Conservation (phyloP, 1,284 basidiomycete genomes). For the Cutaneotrichosporon sp. region DNA sequence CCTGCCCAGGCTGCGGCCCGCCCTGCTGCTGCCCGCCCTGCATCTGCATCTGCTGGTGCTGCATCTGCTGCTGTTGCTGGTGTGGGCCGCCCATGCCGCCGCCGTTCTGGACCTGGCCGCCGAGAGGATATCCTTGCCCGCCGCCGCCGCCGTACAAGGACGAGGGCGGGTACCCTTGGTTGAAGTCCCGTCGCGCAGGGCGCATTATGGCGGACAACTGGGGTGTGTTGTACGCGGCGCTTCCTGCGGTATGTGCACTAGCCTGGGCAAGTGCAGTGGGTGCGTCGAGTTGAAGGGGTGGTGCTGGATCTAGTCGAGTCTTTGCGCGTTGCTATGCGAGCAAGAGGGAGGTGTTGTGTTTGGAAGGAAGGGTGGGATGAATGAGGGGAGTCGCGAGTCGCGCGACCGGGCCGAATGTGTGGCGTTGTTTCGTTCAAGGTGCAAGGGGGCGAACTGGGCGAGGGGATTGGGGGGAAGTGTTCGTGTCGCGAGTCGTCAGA, state of each 20-base stretch:
- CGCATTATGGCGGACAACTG: slow-evolving; percentile 17
- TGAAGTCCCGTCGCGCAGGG: slow-evolving; percentile 17
- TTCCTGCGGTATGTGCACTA: slow-evolving; percentile 4
- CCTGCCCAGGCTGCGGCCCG: slow-evolving; percentile 8
- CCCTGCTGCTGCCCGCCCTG: slow-evolving; percentile 18
- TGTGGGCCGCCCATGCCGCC: slow-evolving; percentile 15
- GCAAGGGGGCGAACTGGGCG: neutral
- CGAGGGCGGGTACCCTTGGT: slow-evolving; percentile 20
- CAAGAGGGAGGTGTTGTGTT: neutral
- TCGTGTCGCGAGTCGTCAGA: neutral
- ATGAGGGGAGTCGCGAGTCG: slow-evolving; percentile 7
- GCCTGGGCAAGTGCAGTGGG: neutral
- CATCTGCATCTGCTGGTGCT: slow-evolving; percentile 11
- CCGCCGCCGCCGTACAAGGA: slow-evolving; percentile 16
- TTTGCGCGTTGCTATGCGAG: neutral
- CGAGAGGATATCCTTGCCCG: slow-evolving; percentile 11
- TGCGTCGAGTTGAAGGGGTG: neutral
- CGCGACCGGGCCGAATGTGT: slow-evolving; percentile 6
- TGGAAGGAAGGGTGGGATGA: neutral
- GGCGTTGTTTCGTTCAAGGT: neutral
- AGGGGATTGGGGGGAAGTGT: too few relatives aligned
- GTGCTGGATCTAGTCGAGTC: neutral
- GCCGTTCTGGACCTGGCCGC: slow-evolving; percentile 21
- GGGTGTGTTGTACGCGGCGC: neutral
- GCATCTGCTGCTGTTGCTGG: slow-evolving; percentile 13